Evolutionary conservation across 2,329 filamentous ascomycete genomes (phyloP), one percentile per base, ranked within the genome.

Genomic region (Fusarium floridanum): DNA sequence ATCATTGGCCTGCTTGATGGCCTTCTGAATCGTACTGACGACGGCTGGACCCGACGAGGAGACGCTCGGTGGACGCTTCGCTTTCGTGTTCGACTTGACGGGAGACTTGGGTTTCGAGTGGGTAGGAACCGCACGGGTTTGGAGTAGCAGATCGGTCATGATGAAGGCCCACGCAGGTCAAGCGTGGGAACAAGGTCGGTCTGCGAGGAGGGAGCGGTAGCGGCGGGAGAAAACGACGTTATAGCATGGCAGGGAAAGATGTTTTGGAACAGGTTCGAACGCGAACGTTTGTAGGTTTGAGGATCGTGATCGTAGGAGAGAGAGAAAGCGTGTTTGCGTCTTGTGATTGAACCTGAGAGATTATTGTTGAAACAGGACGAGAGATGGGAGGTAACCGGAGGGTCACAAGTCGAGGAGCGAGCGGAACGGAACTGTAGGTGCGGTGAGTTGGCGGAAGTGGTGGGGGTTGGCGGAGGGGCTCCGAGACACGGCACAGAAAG

Each of bases 1-100:
- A 63, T 83, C 82, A 66, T 85, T 84, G 45, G 84, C 85, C 34
- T 78, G 81, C 41, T 81, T 83, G 61, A 86, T 75, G 6, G 84
- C 82, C 29, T 81, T 78, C 14, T 81, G 78, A 8, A 82, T 60
- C 32, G 77, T 76, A 12, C 69, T 72, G 11, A 78, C 71, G 27
- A 81, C 77, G 4, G 63, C 67, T 10, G 72, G 72, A 2, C 70
- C 66, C 1, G 73, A 70, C 2, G 68, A 64, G 0, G 62, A 57
- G 17, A 64, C 63, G 4, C 74, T 37, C 20, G 73, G 67, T 16
- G 76, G 74, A 9, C 76, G 68, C 20, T 76, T 78, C 32, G 76
- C 67, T 50, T 79, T 79, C 0, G 70, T 72, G n/a, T 81, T 81
- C 9, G 73, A 69, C 34, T 77, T 77, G 5, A 65, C 56, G 16